These are phyloP conservation scores for Colletotrichum ledebouriae DNA, from an alignment of 2,329 filamentous ascomycete genomes.

Conservation along the genomic window DNA sequence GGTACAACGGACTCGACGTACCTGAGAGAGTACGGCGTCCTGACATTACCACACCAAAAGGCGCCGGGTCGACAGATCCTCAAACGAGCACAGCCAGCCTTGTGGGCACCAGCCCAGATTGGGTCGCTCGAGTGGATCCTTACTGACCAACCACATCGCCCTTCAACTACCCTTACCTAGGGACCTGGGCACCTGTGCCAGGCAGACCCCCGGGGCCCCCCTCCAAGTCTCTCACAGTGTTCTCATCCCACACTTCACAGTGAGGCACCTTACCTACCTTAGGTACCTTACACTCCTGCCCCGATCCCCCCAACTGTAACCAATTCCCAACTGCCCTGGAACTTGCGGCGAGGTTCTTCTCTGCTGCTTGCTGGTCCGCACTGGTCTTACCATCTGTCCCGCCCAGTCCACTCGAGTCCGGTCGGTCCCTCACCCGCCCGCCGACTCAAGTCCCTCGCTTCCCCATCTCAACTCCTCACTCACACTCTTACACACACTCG, in stretches of 20 bases:
- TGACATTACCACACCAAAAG: slow-evolving; percentile 22
- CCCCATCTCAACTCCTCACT: slow-evolving; percentile 37
- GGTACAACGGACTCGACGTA: slow-evolving; percentile 13
- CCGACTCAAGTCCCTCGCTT: slow-evolving; percentile 32
- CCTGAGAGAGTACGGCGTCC: neutral
- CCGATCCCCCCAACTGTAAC: slow-evolving; percentile 14
- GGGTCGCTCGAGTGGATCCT: slow-evolving; percentile 22
- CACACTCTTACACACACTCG: slow-evolving; percentile 21
- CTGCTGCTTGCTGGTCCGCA: no score
- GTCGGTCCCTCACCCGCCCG: slow-evolving; percentile 20
- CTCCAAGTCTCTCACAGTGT: no score
- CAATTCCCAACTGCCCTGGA: slow-evolving; percentile 21
- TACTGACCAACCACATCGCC: slow-evolving; percentile 21
- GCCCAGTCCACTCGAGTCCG: slow-evolving; percentile 22
- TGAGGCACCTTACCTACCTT: neutral
- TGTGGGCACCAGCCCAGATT: slow-evolving; percentile 42
- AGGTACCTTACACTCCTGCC: neutral
- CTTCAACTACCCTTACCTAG: neutral
- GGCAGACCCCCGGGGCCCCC: no score
- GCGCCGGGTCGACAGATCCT: slow-evolving; percentile 41
- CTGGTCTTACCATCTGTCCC: slow-evolving; percentile 6
- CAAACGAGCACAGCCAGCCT: slow-evolving; percentile 46
- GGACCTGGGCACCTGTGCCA: no score
- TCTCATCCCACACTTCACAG: no score
- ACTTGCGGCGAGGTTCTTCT: neutral